A percentile compares a stretch with the other conserved stretches of the same genome.
phyloP scores from a whole-genome alignment of 23 red algal species.

The Gracilaria vermiculophylla region DNA sequence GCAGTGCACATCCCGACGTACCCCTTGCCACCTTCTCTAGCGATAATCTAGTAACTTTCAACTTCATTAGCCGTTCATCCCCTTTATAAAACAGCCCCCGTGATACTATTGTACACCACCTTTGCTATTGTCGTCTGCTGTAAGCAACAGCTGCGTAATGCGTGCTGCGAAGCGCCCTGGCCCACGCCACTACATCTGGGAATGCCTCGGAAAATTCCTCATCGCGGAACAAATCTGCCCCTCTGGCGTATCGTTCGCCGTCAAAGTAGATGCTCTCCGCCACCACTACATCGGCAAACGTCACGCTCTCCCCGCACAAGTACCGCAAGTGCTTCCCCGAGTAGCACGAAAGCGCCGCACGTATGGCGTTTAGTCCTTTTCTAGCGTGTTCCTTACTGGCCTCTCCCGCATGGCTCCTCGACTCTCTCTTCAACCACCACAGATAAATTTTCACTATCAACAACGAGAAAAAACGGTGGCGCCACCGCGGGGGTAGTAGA shows the following conservation, averaged over 20 bases:
- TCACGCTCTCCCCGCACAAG: slow-evolving; percentile 26
- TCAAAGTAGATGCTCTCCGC: slow-evolving; percentile 57
- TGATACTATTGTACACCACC: no score
- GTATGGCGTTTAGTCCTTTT: slow-evolving; percentile 2
- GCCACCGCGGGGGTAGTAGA: background rate
- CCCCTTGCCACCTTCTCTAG: background rate
- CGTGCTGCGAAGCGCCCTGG: slow-evolving; percentile 25
- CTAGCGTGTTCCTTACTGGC: slow-evolving; percentile 3
- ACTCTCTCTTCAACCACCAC: slow-evolving; percentile 21
- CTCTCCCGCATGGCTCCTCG: background rate
- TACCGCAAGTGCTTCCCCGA: slow-evolving; percentile 35
- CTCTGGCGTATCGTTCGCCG: background rate
- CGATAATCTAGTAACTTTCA: no score
- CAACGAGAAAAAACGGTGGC: background rate
- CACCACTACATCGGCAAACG: slow-evolving; percentile 57
- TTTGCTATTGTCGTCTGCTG: background rate
- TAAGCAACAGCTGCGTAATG: slow-evolving; percentile 6
- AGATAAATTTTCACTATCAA: slow-evolving; percentile 5
- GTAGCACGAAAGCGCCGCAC: slow-evolving; percentile 20
- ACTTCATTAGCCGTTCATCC: background rate
- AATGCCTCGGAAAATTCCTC: slow-evolving; percentile 32
- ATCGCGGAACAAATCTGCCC: slow-evolving; percentile 26
- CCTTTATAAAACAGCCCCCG: background rate
- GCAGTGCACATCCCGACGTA: background rate
- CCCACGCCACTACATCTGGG: slow-evolving; percentile 56